Base-by-base conservation (phyloP, 202 grass and related monocot species). In the Hordeum pubiflorum region DNA sequence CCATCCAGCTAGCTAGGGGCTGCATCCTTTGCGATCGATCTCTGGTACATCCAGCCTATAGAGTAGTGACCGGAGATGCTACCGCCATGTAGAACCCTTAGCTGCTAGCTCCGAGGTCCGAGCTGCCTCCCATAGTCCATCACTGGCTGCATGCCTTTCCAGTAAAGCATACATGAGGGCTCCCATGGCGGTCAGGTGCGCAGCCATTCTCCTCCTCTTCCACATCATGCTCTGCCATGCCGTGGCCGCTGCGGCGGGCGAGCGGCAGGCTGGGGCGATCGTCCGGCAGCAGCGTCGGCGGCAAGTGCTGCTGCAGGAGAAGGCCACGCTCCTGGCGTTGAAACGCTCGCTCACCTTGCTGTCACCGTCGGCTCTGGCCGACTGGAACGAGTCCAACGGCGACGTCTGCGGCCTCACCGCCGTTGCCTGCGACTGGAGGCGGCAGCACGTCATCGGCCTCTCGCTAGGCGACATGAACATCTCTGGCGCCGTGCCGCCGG, bases 361-460 rank as follows among this genome's bases (percentile, higher is more conserved):
- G 15, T 29, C 83, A 8, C 71, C 80, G 22, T 38, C 54, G 9
- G 56, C 63, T 1, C 79, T 97, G 62, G 27, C 58, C 22, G 81
- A 93, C 84, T 97, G 95, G 95, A 93, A 94, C 17, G 86, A 83
- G 41, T 87, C 92, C 81, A 94, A 76, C 69, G 15, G 3, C 44
- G 21, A 87, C n/a, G 86, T 89, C 7, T 97, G 95, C 69, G 2
- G 43, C 71, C 93, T 94, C 44, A 79, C 86, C 11, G 82, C 88
- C 62, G 69, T 97, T 32, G 1, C 12, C 3, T 97, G 95, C 64
- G 79, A 91, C 80, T 4, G 71, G 68, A 81, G 90, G 86, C 72
- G 15, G 6, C 76, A 70, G 17, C 92, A 91, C 43, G 84, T 97
- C n/a, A 23, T 22, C 17, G 5, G 26, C 22, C 92, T 97, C 15